Evolutionary conservation across 345 rosid species (phyloP).

Genomic region (Kernera saxatilis): DNA sequence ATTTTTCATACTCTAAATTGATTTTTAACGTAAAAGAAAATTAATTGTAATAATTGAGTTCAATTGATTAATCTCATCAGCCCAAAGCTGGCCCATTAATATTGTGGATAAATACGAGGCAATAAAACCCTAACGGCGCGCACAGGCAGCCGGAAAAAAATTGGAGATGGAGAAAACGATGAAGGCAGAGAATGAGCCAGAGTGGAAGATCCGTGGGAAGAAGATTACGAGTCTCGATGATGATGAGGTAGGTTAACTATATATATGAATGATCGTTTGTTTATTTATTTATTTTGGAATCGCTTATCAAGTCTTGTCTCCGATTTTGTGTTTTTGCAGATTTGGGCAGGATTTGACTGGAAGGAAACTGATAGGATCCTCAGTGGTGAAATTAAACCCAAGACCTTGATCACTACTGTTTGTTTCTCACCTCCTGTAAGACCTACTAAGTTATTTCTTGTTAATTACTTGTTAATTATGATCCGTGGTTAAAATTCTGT

Average conservation of each 20-base stretch:
- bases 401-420: background rate
- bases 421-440: background rate
- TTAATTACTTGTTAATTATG: background rate
- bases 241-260: background rate
- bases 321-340: background rate
- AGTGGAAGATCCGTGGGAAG: background rate
- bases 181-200: background rate
- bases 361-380: background rate
- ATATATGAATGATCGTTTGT: background rate
- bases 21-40: no score
- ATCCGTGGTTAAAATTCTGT: background rate
- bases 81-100: no score
- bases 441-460: background rate
- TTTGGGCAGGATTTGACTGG: background rate
- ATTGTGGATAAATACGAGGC: no score
- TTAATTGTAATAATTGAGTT: no score
- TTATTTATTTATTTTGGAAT: background rate
- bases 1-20: no score
- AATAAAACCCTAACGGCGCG: no score
- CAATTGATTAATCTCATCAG: no score
- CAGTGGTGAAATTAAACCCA: conserved; percentile 3
- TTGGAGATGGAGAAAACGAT: no score
- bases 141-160: no score
- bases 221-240: background rate
- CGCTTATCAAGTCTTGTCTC: background rate